phyloP scores from a whole-genome alignment of 768 basidiomycete species.

The Collybia mongolica region DNA sequence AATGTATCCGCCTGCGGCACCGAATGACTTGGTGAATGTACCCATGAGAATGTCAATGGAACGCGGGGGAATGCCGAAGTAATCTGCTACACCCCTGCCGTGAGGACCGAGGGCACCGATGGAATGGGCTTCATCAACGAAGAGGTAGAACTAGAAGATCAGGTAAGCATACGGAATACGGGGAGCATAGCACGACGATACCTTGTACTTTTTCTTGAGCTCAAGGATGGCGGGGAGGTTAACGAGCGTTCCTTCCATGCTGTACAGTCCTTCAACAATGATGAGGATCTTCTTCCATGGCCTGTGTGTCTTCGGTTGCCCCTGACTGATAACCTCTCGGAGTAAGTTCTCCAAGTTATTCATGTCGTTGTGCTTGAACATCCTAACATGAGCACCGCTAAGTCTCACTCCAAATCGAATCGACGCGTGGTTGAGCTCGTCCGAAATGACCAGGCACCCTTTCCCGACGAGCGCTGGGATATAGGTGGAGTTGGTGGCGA shows the following conservation, averaged over 20 bases:
- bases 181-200: constrained; percentile 27
- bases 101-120: constrained; percentile 93
- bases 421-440: constrained; percentile 94
- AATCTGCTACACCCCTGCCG: constrained; percentile 94
- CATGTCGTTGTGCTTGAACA: constrained; percentile 99
- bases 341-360: constrained; percentile 73
- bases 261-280: constrained; percentile 93
- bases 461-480: constrained; percentile 90
- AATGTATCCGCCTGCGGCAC: constrained; percentile 93
- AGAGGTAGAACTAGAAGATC: constrained; percentile 80
- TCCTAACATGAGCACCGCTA: constrained; percentile 84
- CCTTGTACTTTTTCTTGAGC: constrained; percentile 95
- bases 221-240: constrained; percentile 81
- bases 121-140: constrained; percentile 96
- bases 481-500: constrained; percentile 90
- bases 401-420: constrained; percentile 91
- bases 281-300: constrained; percentile 99
- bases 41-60: constrained; percentile 95
- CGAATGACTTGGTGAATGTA: constrained; percentile 95
- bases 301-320: constrained; percentile 96
- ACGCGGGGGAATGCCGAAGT: constrained; percentile 82
- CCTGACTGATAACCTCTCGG: constrained; percentile 92
- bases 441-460: constrained; percentile 93
- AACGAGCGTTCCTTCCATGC: constrained; percentile 97
- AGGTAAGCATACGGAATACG: not conserved